Base-by-base conservation (phyloP, 2,329 filamentous ascomycete genomes). In the Phoma sp. region DNA sequence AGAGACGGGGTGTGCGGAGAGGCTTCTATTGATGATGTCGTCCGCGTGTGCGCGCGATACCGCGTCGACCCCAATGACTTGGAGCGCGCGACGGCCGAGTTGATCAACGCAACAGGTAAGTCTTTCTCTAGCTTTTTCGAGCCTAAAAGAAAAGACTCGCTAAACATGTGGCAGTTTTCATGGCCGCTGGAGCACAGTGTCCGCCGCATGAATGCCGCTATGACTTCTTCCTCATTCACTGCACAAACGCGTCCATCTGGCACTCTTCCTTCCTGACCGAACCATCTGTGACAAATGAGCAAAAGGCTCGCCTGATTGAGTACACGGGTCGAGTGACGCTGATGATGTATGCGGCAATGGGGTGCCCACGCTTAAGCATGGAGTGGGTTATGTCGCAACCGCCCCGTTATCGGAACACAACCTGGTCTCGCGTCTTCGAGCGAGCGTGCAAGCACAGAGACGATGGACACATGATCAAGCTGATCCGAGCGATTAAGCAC, bases 381-480 rank as follows among this genome's bases (percentile, higher is more conserved):
- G 38, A 49, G 37, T 50, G 46, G 29, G 15, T 53, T 7, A 10
- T 29, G 17, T 40, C 23, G 17, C 34, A 37, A 3, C 34, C 10
- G 34, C 20, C 34, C 21, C 34, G 34, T 18, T 37, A 37, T 37
- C 34, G 4, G 21, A 37, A 37, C 4, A 37, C 34, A 21, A 18
- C 17, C 21, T 37, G 34, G 34, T 21, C 4, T 3, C 17, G 39
- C 21, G 36, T 53, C 4, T 53, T 53, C 26, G 50, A 26, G 23
- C 50, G 50, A n/a, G 50, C 37, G 5, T 39, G 33, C 30, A 15
- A 32, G n/a, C 50, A 53, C 28, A 43, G 26, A 32, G 42, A 53
- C 29, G 42, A 53, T 30, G 50, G 50, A 4, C 50, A 47, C 29
- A 53, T 53, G 50, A 5, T 42, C 9, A 53, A 53, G 20, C 20